These are phyloP conservation scores for Dryas octopetala DNA, from an alignment of 306 rosid species.

Conservation along the genomic window DNA sequence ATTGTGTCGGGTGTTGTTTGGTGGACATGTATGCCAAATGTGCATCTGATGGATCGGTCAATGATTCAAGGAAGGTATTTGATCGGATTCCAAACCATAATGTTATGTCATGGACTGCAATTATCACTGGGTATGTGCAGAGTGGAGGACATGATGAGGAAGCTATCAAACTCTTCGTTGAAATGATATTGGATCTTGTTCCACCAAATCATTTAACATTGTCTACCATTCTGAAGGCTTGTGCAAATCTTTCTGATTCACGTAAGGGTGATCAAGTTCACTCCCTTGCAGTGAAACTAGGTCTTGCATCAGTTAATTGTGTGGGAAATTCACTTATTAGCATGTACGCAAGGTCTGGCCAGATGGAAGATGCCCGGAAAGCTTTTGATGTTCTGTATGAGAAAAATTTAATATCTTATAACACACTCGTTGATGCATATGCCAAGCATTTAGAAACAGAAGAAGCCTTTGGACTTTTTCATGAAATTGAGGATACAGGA, in stretches of 20 bases:
- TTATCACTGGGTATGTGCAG: slow-evolving; percentile 27
- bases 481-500: slow-evolving; percentile 20
- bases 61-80: slow-evolving; percentile 27
- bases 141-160: slow-evolving; percentile 1
- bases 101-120: slow-evolving; percentile 29
- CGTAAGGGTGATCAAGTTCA: slow-evolving; percentile 19
- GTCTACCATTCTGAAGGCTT: slow-evolving; percentile 28
- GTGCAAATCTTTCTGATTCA: slow-evolving; percentile 21
- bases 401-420: slow-evolving; percentile 26
- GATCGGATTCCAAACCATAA: slow-evolving; percentile 17
- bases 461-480: slow-evolving; percentile 23
- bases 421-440: slow-evolving; percentile 18
- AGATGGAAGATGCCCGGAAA: slow-evolving; percentile 25
- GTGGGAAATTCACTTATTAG: slow-evolving; percentile 23
- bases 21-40: slow-evolving; percentile 30
- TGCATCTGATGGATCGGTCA: slow-evolving; percentile 7
- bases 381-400: slow-evolving; percentile 26
- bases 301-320: slow-evolving; percentile 20
- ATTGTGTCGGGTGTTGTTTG: slow-evolving; percentile 26
- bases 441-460: slow-evolving; percentile 5
- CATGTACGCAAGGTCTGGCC: slow-evolving; percentile 17
- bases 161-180: slow-evolving; percentile 15
- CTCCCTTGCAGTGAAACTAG: slow-evolving; percentile 26
- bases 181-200: slow-evolving; percentile 17
- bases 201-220: slow-evolving; percentile 27